phyloP scores from a whole-genome alignment of 2,329 filamentous ascomycete species.

The Hypoxylon sp. region DNA sequence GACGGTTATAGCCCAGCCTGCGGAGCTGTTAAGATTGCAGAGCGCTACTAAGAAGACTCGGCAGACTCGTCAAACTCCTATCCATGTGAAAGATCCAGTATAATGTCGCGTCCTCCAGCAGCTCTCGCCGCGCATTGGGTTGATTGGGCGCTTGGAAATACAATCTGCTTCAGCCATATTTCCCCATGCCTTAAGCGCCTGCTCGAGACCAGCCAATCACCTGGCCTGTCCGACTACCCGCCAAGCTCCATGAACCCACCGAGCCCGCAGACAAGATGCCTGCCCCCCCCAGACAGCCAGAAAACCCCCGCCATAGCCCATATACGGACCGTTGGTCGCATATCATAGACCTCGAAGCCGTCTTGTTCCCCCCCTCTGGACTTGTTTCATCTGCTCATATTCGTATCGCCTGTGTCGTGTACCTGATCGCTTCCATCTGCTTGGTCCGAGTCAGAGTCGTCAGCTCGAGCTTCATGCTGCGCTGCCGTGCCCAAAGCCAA shows the following conservation, averaged over 20 bases:
- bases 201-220: conserved; percentile 37
- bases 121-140: conserved; percentile 28
- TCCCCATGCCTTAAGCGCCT: conserved; percentile 41
- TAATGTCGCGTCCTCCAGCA: conserved; percentile 20
- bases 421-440: conserved; percentile 22
- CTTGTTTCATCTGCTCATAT: conserved; percentile 37
- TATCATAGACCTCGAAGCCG: conserved; percentile 37
- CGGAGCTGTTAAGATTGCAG: not conserved
- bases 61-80: conserved; percentile 9
- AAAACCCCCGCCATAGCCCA: conserved; percentile 19
- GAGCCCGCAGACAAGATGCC: conserved; percentile 28
- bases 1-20: conserved; percentile 2
- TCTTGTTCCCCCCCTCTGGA: conserved; percentile 28
- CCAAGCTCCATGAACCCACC: conserved; percentile 39
- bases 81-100: conserved; percentile 28
- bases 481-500: conserved; percentile 22
- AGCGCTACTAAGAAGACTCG: conserved; percentile 15
- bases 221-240: conserved; percentile 22
- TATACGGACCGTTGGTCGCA: conserved; percentile 39
- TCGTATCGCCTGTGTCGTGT: conserved; percentile 23
- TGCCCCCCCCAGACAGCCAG: conserved; percentile 9
- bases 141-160: conserved; percentile 43
- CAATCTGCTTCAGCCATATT: conserved; percentile 36
- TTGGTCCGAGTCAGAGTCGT: conserved; percentile 20
- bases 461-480: conserved; percentile 29